Base-by-base conservation (phyloP, 2,329 filamentous ascomycete genomes). In the Triangularia verruculosa region DNA sequence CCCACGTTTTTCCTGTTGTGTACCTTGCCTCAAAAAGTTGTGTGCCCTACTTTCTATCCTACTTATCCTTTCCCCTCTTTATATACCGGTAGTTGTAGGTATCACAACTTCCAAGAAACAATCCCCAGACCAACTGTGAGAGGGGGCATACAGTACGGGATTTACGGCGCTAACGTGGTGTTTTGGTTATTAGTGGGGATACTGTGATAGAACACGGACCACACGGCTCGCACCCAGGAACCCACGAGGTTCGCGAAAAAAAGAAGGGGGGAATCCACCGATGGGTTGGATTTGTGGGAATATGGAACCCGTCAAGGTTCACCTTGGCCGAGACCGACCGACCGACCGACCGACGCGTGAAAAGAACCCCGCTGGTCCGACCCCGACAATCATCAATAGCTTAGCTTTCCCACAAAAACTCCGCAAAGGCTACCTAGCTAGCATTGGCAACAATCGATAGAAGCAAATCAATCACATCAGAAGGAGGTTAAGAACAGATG, bases 1-100 rank as follows among this genome's bases (percentile, higher is more conserved):
- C 77, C 77, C 77, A 78, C 76, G 76, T 78, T 78, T 54, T 54
- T n/a, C 27, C 2, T 9, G 4, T 24, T 25, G 51, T 54, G 51
- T 17, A 20, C 43, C 17, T 24, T 47, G n/a, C n/a, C 39, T 47
- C 9, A 17, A 4, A 20, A 47, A 47, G 39, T 47, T 47, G 39
- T 47, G 39, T 47, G 39, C 39, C 39, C 39, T 47, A 47, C n/a
- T 39, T 39, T 39, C 13, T n/a, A 3, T 28, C 27, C 5, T 28
- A 28, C 27, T 9, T 47, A 17, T 47, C n/a, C 20, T 20, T 20
- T 17, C 39, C 39, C n/a, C 39, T 47, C n/a, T 47, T 20, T 20
- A 47, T 47, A 43, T 5, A 8, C n/a, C n/a, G 15, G 34, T 8
- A 47, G 39, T 8, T 20, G 3, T 20, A n/a, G 13, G 15, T 43